Evolutionary conservation across 2,329 filamentous ascomycete genomes (phyloP).

Genomic region (Aspergillus ibericus): DNA sequence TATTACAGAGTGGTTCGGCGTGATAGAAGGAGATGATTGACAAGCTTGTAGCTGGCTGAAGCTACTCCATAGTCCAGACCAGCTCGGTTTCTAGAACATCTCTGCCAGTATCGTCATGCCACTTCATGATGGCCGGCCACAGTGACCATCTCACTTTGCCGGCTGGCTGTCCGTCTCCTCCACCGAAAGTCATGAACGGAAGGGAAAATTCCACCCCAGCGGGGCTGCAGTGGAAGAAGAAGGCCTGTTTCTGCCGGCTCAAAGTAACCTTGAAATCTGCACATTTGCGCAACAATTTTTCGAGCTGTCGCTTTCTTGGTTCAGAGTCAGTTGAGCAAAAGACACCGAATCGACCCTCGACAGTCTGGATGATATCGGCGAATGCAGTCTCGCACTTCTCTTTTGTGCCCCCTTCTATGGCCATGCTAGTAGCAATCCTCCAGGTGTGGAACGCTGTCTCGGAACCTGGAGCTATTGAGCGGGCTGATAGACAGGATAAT

Average conservation of each 20-base stretch:
- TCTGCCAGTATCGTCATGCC: background rate
- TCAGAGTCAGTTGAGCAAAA: background rate
- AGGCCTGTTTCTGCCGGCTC: background rate
- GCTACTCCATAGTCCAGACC: conserved; percentile 2
- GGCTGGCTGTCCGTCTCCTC: background rate
- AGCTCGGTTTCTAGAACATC: background rate
- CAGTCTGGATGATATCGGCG: background rate
- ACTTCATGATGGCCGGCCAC: conserved; percentile 10
- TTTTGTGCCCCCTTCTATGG: background rate
- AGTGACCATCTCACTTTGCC: conserved; percentile 2
- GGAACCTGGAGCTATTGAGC: background rate
- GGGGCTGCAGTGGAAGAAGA: background rate
- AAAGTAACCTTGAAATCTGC: conserved; percentile 1
- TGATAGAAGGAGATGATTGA: no score
- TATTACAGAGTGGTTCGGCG: no score
- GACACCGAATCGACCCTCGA: background rate
- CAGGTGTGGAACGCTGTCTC: background rate
- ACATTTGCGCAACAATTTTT: conserved; percentile 5
- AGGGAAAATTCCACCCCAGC: background rate
- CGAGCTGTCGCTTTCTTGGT: background rate
- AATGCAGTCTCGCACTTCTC: background rate
- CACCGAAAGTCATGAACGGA: background rate
- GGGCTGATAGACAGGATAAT: background rate
- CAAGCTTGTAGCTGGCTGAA: no score
- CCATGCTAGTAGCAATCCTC: background rate